Conservation (phyloP, 495 filamentous ascomycete genomes). For the Xylaria castorea region DNA sequence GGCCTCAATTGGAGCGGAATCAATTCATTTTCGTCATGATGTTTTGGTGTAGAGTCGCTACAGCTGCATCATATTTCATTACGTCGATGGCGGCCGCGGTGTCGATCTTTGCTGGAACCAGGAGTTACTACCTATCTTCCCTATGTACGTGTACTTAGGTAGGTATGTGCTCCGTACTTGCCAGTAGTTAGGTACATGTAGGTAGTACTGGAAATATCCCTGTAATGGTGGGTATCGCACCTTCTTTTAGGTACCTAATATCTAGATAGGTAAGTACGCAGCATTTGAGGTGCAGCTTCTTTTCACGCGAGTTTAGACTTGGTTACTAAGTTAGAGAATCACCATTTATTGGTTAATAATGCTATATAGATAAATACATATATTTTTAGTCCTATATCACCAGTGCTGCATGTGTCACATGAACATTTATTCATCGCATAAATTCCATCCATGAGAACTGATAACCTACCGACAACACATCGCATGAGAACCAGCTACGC, state of each 20-base stretch:
- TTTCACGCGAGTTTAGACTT: not conserved
- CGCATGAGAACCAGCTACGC: not conserved
- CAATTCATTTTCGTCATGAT: not conserved
- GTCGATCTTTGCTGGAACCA: not conserved
- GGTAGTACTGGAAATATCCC: not conserved
- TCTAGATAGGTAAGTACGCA: not conserved
- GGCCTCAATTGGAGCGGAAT: not conserved
- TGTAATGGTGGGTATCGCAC: not conserved
- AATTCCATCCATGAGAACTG: constrained; percentile 1
- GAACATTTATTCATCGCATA: constrained; percentile 18
- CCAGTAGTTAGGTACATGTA: too few relatives aligned
- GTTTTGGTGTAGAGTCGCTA: not conserved
- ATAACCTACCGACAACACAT: not conserved
- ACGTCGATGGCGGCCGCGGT: constrained; percentile 19
- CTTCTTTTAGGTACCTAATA: not conserved
- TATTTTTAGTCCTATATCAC: not conserved
- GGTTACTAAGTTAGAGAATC: not conserved
- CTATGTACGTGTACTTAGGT: too few relatives aligned
- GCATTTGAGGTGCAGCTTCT: not conserved
- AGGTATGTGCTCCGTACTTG: too few relatives aligned
- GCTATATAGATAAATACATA: not conserved
- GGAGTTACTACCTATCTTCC: not conserved
- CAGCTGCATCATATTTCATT: not conserved
- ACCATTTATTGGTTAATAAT: not conserved
- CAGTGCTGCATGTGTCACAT: not conserved